Evolutionary conservation across 2,329 filamentous ascomycete genomes (phyloP), one percentile per base, ranked within the genome.

Genomic region (Lachnellula hyalina): DNA sequence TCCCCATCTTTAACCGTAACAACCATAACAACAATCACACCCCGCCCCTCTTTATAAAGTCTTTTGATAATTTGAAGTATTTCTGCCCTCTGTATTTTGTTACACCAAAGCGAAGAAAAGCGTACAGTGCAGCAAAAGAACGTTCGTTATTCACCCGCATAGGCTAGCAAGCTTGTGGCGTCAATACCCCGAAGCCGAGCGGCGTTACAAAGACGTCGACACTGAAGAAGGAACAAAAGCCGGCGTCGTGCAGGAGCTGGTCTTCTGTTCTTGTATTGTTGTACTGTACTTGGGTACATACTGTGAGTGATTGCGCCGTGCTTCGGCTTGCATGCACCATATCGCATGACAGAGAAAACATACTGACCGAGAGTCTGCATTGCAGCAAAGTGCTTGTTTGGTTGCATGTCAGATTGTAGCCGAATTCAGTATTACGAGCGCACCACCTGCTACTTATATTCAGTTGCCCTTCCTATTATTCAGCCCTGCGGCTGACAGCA

Each of bases 191-290:
- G 17, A 41, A 15, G 41, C n/a, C 41, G 25, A 44, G 19, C 41
- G 9, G 38, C 49, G 45, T 34, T 42, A 32, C 49, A 51, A n/a
- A 41, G 38, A 41, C 12, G 23, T 49, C 19, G 12, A 32, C 28
- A 9, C 28, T 32, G 28, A 32, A 32, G 28, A 32, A 11, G 28
- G 28, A 32, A 12, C 9, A 32, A 32, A 11, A 52, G n/a, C 19
- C 51, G 51, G 19, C 42, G 17, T 34, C 21, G 35, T 49, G 55
- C 61, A 63, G 64, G 51, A 67, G 64, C 64, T 63, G 64, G 64
- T 36, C 63, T 65, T 65, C 60, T 65, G 63, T 53, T 42, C 55
- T 44, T 53, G 51, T 41, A 45, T 52, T 47, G 50, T 50, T 61
- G 45, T 58, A 21, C 21, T 21, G 21, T 21, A 21, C 21, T 21